A percentile compares a stretch with the other conserved stretches of the same genome.
Conservation (phyloP, 2,329 filamentous ascomycete species). For the Lachnellula willkommii region DNA sequence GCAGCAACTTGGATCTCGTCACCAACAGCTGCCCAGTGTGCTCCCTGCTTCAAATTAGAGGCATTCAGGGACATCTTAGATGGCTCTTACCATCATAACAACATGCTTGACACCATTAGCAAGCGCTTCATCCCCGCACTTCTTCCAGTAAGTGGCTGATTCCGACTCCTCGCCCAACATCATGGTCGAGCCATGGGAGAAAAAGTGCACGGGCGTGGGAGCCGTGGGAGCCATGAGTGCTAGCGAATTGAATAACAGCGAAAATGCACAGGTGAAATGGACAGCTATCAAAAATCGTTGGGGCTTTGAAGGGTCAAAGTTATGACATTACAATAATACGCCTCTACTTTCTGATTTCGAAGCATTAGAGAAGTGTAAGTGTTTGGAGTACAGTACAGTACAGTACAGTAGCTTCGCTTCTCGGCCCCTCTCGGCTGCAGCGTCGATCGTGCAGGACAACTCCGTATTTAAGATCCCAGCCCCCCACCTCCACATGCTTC, state of each 20-base stretch:
- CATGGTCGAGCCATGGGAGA: constrained; percentile 67
- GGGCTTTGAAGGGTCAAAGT: too few relatives aligned
- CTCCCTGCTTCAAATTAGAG: constrained; percentile 40
- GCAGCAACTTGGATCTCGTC: constrained; percentile 55
- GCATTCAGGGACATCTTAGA: neutral
- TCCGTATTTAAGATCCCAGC: neutral
- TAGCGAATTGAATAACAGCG: neutral
- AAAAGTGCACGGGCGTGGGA: constrained; percentile 32
- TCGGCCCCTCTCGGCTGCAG: neutral
- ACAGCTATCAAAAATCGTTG: neutral
- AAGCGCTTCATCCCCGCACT: constrained; percentile 57
- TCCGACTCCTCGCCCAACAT: constrained; percentile 61
- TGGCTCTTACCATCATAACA: constrained; percentile 54
- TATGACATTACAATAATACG: neutral
- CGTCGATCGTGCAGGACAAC: neutral
- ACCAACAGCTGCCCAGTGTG: constrained; percentile 58
- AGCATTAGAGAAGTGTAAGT: neutral
- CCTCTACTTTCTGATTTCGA: neutral
- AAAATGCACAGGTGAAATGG: too few relatives aligned
- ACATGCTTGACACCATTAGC: constrained; percentile 55
- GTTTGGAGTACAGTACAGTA: neutral
- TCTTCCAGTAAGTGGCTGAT: constrained; percentile 61
- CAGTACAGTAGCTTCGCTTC: neutral
- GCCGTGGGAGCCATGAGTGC: neutral
- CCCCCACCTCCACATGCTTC: neutral